Evolutionary conservation across 495 filamentous ascomycete species (phyloP).

Genomic region (Stereocaulon alpinum): DNA sequence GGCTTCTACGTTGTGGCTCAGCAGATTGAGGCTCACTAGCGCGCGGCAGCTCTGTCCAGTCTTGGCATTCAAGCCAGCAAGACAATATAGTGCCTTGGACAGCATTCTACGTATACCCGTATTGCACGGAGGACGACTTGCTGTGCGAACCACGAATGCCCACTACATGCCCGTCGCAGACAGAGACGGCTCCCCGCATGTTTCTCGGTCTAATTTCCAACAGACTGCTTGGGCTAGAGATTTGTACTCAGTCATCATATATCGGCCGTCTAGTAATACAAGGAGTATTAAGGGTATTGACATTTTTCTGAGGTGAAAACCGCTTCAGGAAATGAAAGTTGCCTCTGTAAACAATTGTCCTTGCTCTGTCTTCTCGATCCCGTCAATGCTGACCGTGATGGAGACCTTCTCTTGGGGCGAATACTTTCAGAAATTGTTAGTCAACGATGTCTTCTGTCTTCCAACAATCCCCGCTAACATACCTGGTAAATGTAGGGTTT

Average conservation of each 20-base stretch:
- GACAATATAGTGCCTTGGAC: no score
- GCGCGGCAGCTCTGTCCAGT: not conserved
- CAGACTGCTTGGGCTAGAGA: not conserved
- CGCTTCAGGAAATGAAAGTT: conserved; percentile 69
- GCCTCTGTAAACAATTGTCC: conserved; percentile 74
- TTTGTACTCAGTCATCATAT: not conserved
- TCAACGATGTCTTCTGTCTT: conserved; percentile 4
- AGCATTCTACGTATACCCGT: no score
- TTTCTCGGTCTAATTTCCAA: no score
- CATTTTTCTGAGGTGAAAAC: not conserved
- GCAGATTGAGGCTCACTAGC: not conserved
- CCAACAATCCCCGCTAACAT: conserved; percentile 14
- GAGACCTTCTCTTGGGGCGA: conserved; percentile 50
- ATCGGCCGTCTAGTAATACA: conserved; percentile 10
- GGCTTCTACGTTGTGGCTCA: not conserved
- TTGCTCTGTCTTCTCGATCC: conserved; percentile 62
- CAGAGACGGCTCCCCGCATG: no score
- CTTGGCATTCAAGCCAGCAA: not conserved
- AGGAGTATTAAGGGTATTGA: not conserved
- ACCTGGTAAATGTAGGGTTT: conserved; percentile 98
- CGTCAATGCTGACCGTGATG: conserved; percentile 75
- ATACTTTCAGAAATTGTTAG: conserved; percentile 40
- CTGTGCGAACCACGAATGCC: no score
- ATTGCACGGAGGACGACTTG: no score
- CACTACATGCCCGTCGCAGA: no score